Percentiles rank a stretch among this genome's conserved stretches.
phyloP scores from a whole-genome alignment of 495 filamentous ascomycete genomes.

The Aspergillus sclerotioniger region DNA sequence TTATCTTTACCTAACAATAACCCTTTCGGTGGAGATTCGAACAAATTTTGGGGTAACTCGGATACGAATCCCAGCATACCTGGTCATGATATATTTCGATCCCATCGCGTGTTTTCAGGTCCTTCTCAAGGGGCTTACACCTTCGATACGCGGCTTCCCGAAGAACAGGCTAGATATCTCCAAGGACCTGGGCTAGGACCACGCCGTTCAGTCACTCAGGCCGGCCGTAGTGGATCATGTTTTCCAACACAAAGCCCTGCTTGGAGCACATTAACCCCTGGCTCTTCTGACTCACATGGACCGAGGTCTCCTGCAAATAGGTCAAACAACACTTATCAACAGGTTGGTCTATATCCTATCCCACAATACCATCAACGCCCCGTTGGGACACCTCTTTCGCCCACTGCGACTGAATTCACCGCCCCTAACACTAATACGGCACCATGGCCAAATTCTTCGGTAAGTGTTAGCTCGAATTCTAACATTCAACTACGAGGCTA shows the following conservation, averaged over 20 bases:
- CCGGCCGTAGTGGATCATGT: slow-evolving; percentile 37
- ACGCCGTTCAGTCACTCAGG: slow-evolving; percentile 40
- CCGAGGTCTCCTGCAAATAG: slow-evolving; percentile 34
- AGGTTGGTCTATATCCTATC: slow-evolving; percentile 51
- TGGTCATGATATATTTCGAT: slow-evolving; percentile 22
- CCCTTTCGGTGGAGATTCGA: slow-evolving; percentile 26
- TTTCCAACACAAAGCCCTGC: slow-evolving; percentile 30
- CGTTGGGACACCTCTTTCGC: slow-evolving; percentile 78
- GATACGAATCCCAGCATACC: slow-evolving; percentile 20
- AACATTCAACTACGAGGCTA: slow-evolving; percentile 7
- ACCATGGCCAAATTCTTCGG: slow-evolving; percentile 50
- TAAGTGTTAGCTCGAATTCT: slow-evolving; percentile 27
- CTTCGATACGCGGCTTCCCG: slow-evolving; percentile 27
- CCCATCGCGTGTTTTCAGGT: slow-evolving; percentile 43
- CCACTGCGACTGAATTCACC: slow-evolving; percentile 80
- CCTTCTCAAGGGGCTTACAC: slow-evolving; percentile 33
- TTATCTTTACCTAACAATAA: slow-evolving; percentile 23
- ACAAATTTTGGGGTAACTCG: slow-evolving; percentile 34
- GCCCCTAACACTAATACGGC: slow-evolving; percentile 36
- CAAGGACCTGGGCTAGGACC: slow-evolving; percentile 32
- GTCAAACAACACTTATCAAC: slow-evolving; percentile 39
- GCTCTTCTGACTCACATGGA: slow-evolving; percentile 21
- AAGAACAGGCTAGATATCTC: slow-evolving; percentile 33
- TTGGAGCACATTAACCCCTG: slow-evolving; percentile 37
- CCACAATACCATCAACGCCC: slow-evolving; percentile 65